phyloP scores from a whole-genome alignment of 73 alveolate species.

The Paraurostyla sp. region DNA sequence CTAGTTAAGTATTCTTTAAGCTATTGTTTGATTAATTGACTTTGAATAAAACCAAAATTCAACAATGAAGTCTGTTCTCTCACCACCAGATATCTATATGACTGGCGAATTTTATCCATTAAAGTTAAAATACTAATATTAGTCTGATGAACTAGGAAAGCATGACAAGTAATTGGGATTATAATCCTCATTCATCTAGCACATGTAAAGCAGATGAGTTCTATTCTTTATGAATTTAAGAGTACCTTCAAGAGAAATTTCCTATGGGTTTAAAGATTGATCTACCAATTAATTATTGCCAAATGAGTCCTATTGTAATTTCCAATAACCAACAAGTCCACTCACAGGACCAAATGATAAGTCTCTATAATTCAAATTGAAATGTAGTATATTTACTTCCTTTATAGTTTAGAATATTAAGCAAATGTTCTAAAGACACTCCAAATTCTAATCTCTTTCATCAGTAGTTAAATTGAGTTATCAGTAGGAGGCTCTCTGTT shows the following conservation, averaged over 20 bases:
- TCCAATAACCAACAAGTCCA: too few relatives aligned
- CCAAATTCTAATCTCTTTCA: conserved; percentile 10
- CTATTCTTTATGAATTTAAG: too few relatives aligned
- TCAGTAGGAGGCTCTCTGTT: neutral
- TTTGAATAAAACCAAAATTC: conserved; percentile 1
- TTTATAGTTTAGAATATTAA: neutral
- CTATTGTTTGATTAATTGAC: neutral
- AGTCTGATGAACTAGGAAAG: neutral
- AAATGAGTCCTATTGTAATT: too few relatives aligned
- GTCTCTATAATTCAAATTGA: too few relatives aligned
- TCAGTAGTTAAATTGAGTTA: neutral
- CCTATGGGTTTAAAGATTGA: neutral
- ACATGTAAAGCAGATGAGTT: neutral
- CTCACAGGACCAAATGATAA: too few relatives aligned
- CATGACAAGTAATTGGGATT: neutral
- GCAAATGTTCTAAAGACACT: neutral
- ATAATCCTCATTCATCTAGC: too few relatives aligned
- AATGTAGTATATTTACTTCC: too few relatives aligned
- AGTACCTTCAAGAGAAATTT: too few relatives aligned
- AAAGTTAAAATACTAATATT: too few relatives aligned
- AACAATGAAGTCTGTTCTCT: neutral
- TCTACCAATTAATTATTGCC: neutral
- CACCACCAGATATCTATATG: too few relatives aligned
- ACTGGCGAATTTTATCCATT: too few relatives aligned
- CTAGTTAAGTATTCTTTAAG: neutral